Evolutionary conservation across 2,329 filamentous ascomycete species (phyloP), one percentile per base, ranked within the genome.

Genomic region (Fusarium oxysporum): DNA sequence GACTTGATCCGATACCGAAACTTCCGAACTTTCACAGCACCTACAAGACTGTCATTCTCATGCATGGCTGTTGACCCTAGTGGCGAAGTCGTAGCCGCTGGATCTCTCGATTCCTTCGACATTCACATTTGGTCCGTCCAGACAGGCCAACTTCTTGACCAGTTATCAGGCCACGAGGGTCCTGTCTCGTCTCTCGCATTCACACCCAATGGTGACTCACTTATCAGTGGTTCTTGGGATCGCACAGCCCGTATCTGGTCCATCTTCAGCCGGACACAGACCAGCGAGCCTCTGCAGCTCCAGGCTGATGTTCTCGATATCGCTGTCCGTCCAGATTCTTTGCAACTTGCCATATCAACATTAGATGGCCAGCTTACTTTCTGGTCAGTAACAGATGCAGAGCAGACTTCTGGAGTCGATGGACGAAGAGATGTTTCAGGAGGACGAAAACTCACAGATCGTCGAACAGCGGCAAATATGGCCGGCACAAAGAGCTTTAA

Each of bases 101-200:
- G 96, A 5, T 98, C 96, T 3, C 87, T 97, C 21, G 96, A 99
- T 81, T 97, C 95, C 8, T 98, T 98, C 74, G 96, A 98, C 79
- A 94, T 99, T 57, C 95, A 99, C 82, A 93, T 99, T 70, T 99
- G 96, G 96, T 98, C 94, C 9, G 97, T 99, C 8, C 96, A 99
- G 80, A 99, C 96, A 1, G 96, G 96, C 6, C 96, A 99, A 81
- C 86, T 99, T 23, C 90, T 99, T 10, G 96, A 99, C 80, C 92
- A 92, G 74, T 86, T 99, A 30, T 89, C 95, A 11, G 97, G 96
- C 2, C 96, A 99, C 76, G 96, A 99, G 83, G 96, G 96, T 0
- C 96, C 96, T 1, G 92, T 99, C 3, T 96, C 95, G 9, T 92
- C 93, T 5, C 85, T 99, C 32, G 91, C 94, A 6, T 99, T 99